Percentiles rank a stretch among this genome's conserved stretches.
Evolutionary conservation across 345 rosid genomes (phyloP).

Genomic region (Pistacia vera): DNA sequence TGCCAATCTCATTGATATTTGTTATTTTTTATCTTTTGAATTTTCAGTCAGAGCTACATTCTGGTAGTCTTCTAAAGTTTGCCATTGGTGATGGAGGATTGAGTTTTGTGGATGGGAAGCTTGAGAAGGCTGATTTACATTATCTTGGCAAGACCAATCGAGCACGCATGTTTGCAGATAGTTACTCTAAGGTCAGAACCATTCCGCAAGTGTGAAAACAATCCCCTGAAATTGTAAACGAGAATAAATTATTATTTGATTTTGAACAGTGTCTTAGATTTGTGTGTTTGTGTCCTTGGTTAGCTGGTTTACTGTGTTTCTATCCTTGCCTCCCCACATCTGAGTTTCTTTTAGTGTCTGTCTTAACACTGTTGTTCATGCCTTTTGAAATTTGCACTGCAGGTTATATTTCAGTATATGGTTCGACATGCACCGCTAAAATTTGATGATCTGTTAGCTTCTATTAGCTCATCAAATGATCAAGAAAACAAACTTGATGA

Average conservation of each 20-base stretch:
- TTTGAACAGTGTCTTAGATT: background rate
- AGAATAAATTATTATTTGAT: background rate
- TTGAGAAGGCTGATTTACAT: slow-evolving; percentile 77
- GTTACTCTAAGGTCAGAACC: slow-evolving; percentile 79
- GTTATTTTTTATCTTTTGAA: slow-evolving; percentile 12
- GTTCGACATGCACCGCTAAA: slow-evolving; percentile 79
- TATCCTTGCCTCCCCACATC: background rate
- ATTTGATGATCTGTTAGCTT: slow-evolving; percentile 71
- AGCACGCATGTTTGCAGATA: slow-evolving; percentile 89
- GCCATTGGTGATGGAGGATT: slow-evolving; percentile 76
- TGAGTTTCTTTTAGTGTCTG: background rate
- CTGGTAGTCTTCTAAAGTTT: slow-evolving; percentile 74
- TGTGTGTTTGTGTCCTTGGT: background rate
- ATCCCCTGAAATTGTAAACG: background rate
- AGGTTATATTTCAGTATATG: slow-evolving; percentile 82
- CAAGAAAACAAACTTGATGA: slow-evolving; percentile 54
- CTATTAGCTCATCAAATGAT: slow-evolving; percentile 44
- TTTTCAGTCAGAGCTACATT: slow-evolving; percentile 56
- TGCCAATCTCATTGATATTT: background rate
- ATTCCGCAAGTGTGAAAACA: background rate
- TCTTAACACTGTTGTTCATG: background rate
- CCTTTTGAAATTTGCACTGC: slow-evolving; percentile 25
- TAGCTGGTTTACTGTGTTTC: background rate
- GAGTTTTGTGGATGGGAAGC: slow-evolving; percentile 75
- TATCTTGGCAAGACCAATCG: slow-evolving; percentile 67